Percentiles rank a stretch among this genome's conserved stretches.
These are phyloP conservation scores for Talaromyces sp. DNA, from an alignment of 2,329 filamentous ascomycete species.

Conservation along the genomic window DNA sequence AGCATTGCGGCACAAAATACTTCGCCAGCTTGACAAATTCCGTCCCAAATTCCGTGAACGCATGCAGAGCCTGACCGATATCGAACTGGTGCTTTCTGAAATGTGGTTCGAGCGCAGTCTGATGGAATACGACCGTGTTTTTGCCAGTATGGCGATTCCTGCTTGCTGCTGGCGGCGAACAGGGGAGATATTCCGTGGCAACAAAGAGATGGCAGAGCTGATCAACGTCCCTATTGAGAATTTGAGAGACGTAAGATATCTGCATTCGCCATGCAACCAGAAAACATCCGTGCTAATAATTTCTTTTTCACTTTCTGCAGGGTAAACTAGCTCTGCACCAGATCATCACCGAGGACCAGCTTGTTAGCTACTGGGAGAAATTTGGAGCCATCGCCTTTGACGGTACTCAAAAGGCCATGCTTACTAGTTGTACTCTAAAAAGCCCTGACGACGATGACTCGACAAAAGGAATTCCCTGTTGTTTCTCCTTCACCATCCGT, in stretches of 20 bases:
- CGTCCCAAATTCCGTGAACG: constrained; percentile 93
- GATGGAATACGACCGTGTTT: constrained; percentile 97
- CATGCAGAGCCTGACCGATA: constrained; percentile 85
- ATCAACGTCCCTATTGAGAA: constrained; percentile 89
- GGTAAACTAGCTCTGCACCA: constrained; percentile 94
- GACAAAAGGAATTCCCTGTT: constrained; percentile 77
- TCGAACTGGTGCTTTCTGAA: constrained; percentile 90
- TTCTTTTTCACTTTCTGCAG: constrained; percentile 42
- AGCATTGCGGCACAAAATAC: constrained; percentile 80
- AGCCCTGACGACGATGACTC: constrained; percentile 67
- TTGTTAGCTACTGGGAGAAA: constrained; percentile 98
- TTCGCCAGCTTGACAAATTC: constrained; percentile 87
- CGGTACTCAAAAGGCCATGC: constrained; percentile 83
- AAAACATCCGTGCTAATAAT: background rate
- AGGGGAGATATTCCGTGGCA: constrained; percentile 93
- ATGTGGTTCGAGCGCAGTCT: constrained; percentile 98
- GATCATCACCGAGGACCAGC: constrained; percentile 88
- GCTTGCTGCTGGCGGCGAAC: constrained; percentile 96
- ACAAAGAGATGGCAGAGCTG: constrained; percentile 97
- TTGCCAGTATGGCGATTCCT: constrained; percentile 97
- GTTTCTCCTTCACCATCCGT: constrained; percentile 95
- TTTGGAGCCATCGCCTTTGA: constrained; percentile 98
- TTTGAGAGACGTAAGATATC: constrained; percentile 72
- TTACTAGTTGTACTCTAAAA: constrained; percentile 90
- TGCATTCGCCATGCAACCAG: background rate